A percentile compares a stretch with the other conserved stretches of the same genome.
These are phyloP conservation scores for Hyaloscypha hepaticicola DNA, from an alignment of 495 filamentous ascomycete genomes.

Conservation along the genomic window DNA sequence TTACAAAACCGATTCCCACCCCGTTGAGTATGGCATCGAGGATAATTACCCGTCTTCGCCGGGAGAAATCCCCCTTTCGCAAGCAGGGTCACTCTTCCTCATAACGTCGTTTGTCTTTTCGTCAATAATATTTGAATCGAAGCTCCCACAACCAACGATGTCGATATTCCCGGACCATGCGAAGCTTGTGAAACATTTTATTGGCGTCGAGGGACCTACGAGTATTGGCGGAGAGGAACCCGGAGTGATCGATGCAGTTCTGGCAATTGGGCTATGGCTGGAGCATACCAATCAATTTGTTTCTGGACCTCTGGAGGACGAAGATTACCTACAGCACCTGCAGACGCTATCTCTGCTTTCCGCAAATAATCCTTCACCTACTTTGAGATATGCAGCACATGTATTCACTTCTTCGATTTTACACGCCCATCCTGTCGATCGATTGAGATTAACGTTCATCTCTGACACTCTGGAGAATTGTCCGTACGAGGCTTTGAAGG, in stretches of 20 bases:
- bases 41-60: constrained; percentile 44
- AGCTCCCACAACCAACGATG: constrained; percentile 43
- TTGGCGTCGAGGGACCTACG: constrained; percentile 47
- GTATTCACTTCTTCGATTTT: constrained; percentile 69
- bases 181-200: constrained; percentile 56
- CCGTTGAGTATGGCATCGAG: constrained; percentile 25
- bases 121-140: constrained; percentile 50
- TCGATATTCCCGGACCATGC: constrained; percentile 65
- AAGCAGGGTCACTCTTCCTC: constrained; percentile 65
- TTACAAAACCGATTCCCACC: constrained; percentile 40
- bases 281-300: constrained; percentile 39
- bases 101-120: constrained; percentile 57
- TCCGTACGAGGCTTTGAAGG: constrained; percentile 73
- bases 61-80: constrained; percentile 71
- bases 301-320: constrained; percentile 35
- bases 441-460: constrained; percentile 72
- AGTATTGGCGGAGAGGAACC: constrained; percentile 35
- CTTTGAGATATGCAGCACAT: constrained; percentile 71
- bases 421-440: constrained; percentile 71
- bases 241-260: constrained; percentile 42
- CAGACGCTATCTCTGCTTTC: constrained; percentile 65
- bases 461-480: constrained; percentile 78
- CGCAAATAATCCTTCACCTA: constrained; percentile 63
- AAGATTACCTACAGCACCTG: constrained; percentile 51
- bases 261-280: constrained; percentile 53